A percentile compares a stretch with the other conserved stretches of the same genome.
phyloP scores from a whole-genome alignment of 208 protist species.

The Crithidia acanthocephali region DNA sequence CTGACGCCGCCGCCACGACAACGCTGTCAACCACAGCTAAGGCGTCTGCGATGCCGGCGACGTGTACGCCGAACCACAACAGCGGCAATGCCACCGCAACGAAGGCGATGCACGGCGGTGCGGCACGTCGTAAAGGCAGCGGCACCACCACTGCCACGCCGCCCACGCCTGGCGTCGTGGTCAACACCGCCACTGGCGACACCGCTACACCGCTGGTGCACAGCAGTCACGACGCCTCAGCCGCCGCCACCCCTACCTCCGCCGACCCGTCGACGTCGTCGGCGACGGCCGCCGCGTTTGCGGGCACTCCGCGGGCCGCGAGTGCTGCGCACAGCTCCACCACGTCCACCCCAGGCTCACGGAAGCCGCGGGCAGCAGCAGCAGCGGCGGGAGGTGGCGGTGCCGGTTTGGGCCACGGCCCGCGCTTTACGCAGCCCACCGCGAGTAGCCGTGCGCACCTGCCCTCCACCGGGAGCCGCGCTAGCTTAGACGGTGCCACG shows the following conservation, averaged over 20 bases:
- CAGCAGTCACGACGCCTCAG: neutral
- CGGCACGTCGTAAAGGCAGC: neutral
- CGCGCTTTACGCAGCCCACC: conserved; percentile 13
- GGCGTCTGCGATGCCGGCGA: neutral
- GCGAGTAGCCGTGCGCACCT: conserved; percentile 16
- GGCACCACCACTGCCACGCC: neutral
- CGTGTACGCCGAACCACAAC: neutral
- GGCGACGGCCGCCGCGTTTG: neutral
- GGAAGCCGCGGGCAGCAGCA: neutral
- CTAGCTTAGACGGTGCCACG: neutral
- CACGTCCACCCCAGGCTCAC: neutral
- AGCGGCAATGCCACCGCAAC: neutral
- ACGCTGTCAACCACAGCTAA: neutral
- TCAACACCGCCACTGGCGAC: neutral
- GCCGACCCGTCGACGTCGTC: neutral
- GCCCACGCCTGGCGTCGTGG: too few relatives aligned
- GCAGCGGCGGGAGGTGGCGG: neutral
- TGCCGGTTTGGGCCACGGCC: neutral
- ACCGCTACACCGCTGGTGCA: neutral
- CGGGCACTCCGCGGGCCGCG: neutral
- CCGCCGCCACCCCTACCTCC: neutral
- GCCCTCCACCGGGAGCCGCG: neutral
- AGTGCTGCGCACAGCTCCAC: neutral
- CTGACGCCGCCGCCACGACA: neutral
- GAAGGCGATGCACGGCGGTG: neutral